phyloP scores from a whole-genome alignment of 345 rosid species.

The Rhizophora apiculata region DNA sequence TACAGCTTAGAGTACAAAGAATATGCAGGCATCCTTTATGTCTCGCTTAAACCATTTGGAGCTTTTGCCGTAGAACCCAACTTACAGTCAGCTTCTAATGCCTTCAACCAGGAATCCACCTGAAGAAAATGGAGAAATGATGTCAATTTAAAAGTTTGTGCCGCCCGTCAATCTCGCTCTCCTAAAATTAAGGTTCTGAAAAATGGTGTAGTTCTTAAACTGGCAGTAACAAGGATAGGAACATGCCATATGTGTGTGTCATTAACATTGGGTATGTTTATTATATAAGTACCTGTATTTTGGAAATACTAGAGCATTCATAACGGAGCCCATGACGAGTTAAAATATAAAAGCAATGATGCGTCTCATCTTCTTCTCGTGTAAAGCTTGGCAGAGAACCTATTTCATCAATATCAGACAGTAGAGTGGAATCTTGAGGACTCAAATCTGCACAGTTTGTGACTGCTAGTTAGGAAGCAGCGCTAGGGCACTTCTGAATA shows the following conservation, averaged over 20 bases:
- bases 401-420: slow-evolving; percentile 77
- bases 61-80: slow-evolving; percentile 31
- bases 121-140: slow-evolving; percentile 19
- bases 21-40: not conserved
- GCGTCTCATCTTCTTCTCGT: slow-evolving; percentile 58
- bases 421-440: slow-evolving; percentile 86
- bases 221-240: not conserved
- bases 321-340: slow-evolving; percentile 74
- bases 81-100: slow-evolving; percentile 50
- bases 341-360: slow-evolving; percentile 61
- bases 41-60: slow-evolving; percentile 36
- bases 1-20: slow-evolving; percentile 28
- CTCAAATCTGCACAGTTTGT: slow-evolving; percentile 67
- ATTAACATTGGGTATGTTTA: too few species aligned
- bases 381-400: slow-evolving; percentile 62
- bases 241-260: not conserved
- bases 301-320: slow-evolving; percentile 76
- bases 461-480: slow-evolving; percentile 9
- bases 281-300: slow-evolving; percentile 48
- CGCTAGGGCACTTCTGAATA: not conserved
- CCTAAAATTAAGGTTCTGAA: not conserved
- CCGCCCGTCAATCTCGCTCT: not conserved
- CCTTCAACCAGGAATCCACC: slow-evolving; percentile 75
- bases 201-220: too few species aligned
- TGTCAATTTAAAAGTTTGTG: not conserved